Percentiles rank a stretch among this genome's conserved stretches.
These are phyloP conservation scores for Alternaria sp. DNA, from an alignment of 2,329 filamentous ascomycete species.

Conservation along the genomic window DNA sequence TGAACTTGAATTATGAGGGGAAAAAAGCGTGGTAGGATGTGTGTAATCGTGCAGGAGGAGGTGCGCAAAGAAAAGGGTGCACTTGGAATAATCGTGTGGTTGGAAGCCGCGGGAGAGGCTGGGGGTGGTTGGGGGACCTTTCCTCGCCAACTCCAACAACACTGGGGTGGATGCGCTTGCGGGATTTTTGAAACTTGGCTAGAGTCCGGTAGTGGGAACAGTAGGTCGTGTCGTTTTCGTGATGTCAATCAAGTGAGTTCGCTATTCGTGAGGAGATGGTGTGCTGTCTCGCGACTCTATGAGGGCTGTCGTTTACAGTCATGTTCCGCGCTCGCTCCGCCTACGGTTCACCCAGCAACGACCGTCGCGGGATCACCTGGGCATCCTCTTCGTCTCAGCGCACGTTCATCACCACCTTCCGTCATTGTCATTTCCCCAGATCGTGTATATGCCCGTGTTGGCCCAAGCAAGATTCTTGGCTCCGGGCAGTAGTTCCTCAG, in stretches of 20 bases:
- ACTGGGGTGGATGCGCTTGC: slow-evolving; percentile 16
- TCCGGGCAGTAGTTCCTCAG: not conserved
- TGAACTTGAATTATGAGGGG: not conserved
- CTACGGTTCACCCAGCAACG: slow-evolving; percentile 31
- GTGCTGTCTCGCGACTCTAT: slow-evolving; percentile 14
- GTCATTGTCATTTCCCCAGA: slow-evolving; percentile 9
- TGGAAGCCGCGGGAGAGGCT: slow-evolving; percentile 28
- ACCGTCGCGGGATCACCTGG: slow-evolving; percentile 5
- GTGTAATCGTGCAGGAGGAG: slow-evolving; percentile 27
- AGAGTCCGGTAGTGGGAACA: slow-evolving; percentile 4
- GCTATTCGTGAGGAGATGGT: slow-evolving; percentile 10
- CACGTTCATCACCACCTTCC: slow-evolving; percentile 18
- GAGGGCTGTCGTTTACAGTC: slow-evolving; percentile 2
- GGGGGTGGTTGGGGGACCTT: slow-evolving; percentile 29
- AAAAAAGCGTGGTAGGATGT: slow-evolving; percentile 15
- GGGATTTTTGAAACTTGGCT: slow-evolving; percentile 11
- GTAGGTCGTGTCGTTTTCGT: slow-evolving; percentile 11
- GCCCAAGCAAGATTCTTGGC: slow-evolving; percentile 2
- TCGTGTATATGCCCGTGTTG: not conserved
- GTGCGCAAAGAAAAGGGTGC: slow-evolving; percentile 44
- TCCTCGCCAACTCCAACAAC: slow-evolving; percentile 13
- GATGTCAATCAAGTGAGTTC: slow-evolving; percentile 13
- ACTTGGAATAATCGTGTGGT: slow-evolving; percentile 43
- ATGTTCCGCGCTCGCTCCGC: slow-evolving; percentile 11
- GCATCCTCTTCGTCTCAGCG: slow-evolving; percentile 7